These are phyloP conservation scores for Gentiana straminea DNA, from an alignment of 257 asterid species.

Conservation along the genomic window DNA sequence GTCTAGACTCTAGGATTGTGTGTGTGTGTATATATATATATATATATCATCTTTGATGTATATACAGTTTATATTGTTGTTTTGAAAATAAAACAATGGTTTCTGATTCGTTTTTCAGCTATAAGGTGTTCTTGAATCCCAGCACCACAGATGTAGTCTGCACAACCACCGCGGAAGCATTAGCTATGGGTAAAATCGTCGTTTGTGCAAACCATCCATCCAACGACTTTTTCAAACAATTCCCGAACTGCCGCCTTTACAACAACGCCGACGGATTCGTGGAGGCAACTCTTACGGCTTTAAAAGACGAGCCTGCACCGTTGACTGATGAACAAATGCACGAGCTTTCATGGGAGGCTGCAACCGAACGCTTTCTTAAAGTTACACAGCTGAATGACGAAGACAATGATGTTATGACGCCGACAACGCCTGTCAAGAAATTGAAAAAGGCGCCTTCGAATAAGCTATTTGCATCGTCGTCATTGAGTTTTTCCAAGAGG, in stretches of 20 bases:
- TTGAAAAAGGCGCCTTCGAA: constrained; percentile 31
- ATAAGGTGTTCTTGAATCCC: constrained; percentile 83
- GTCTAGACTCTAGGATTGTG: no score
- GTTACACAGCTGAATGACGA: constrained; percentile 47
- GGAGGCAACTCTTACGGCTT: constrained; percentile 54
- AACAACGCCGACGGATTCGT: constrained; percentile 61
- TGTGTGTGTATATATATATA: no score
- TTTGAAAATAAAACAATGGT: background rate
- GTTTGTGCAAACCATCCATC: constrained; percentile 94
- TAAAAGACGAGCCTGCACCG: constrained; percentile 67
- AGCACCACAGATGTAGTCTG: constrained; percentile 99
- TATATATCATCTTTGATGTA: no score
- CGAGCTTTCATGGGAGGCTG: constrained; percentile 96
- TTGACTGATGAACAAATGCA: constrained; percentile 62
- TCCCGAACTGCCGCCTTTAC: constrained; percentile 82
- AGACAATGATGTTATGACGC: no score
- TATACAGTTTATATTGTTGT: background rate
- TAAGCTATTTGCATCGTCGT: constrained; percentile 43
- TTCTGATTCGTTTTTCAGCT: constrained; percentile 33
- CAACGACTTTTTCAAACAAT: constrained; percentile 93
- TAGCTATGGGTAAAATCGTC: constrained; percentile 96
- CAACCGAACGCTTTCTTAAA: constrained; percentile 71
- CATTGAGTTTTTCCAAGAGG: constrained; percentile 47
- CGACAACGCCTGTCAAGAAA: constrained; percentile 22
- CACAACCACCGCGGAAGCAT: constrained; percentile 95